Percentiles rank a stretch among this genome's conserved stretches.
Conservation (phyloP, 352 stramenopile genomes). For the Phytopythium chamaehyphon region DNA sequence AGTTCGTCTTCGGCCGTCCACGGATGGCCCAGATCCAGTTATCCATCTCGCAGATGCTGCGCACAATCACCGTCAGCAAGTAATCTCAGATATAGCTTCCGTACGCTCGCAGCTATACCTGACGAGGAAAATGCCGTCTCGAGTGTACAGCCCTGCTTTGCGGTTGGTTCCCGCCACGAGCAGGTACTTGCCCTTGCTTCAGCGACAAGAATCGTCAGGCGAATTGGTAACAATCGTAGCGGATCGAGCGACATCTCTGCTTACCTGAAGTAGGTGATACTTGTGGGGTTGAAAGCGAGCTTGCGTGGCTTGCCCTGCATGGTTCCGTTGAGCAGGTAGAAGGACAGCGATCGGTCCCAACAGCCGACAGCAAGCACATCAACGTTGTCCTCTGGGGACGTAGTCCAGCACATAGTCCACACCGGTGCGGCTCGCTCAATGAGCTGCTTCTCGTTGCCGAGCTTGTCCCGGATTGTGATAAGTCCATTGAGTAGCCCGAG, state of each 20-base stretch:
- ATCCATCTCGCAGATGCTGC: slow-evolving; percentile 76
- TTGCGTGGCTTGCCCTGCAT: slow-evolving; percentile 86
- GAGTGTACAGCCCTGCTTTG: slow-evolving; percentile 88
- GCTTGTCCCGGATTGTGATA: slow-evolving; percentile 90
- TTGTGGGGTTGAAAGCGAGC: slow-evolving; percentile 92
- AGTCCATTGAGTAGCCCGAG: slow-evolving; percentile 91
- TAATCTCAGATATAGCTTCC: neutral
- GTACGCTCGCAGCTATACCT: slow-evolving; percentile 19
- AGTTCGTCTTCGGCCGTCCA: slow-evolving; percentile 80
- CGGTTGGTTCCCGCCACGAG: slow-evolving; percentile 86
- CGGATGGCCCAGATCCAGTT: slow-evolving; percentile 92
- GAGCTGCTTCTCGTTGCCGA: slow-evolving; percentile 87
- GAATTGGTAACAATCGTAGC: neutral
- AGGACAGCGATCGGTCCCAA: slow-evolving; percentile 92
- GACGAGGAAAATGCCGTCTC: slow-evolving; percentile 75
- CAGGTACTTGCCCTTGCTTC: slow-evolving; percentile 87
- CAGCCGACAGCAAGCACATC: slow-evolving; percentile 90
- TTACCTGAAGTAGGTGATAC: slow-evolving; percentile 84
- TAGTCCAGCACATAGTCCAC: slow-evolving; percentile 87
- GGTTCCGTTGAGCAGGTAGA: slow-evolving; percentile 86
- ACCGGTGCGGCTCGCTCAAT: slow-evolving; percentile 87
- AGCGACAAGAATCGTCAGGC: slow-evolving; percentile 1
- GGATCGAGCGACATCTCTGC: neutral
- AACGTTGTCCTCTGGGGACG: slow-evolving; percentile 70
- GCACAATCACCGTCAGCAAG: neutral